Evolutionary conservation across 192 early-diverging fungal genomes (phyloP).

Genomic region (Umbelopsis sp.): DNA sequence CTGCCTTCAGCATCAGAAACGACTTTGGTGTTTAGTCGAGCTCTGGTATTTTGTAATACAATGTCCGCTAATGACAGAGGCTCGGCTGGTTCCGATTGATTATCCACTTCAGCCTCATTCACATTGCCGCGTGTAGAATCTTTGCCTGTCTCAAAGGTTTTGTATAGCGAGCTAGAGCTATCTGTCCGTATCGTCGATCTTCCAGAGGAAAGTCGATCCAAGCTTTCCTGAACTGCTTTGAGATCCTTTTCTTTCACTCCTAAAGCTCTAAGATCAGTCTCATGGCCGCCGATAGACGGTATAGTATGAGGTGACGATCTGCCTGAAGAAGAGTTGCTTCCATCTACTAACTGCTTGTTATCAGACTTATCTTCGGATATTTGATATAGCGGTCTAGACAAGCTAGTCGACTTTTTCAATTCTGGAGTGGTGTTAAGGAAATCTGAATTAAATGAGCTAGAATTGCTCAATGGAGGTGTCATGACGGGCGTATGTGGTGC

Average conservation of each 20-base stretch:
- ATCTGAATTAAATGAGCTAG: not conserved
- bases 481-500: not conserved
- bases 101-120: not conserved
- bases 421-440: not conserved
- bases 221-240: not conserved
- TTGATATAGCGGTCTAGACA: not conserved
- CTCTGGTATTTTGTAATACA: slow-evolving; percentile 3
- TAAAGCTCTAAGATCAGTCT: slow-evolving; percentile 4
- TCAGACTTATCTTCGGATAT: not conserved
- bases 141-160: not conserved
- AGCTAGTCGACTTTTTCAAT: not conserved
- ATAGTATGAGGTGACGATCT: no score
- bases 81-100: not conserved
- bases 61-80: slow-evolving; percentile 2
- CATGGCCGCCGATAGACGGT: not conserved
- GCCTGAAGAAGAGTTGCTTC: not conserved
- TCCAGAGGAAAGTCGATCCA: slow-evolving; percentile 4
- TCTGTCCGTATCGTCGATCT: not conserved
- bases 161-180: not conserved
- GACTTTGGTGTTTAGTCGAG: not conserved
- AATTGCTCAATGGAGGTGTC: not conserved
- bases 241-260: slow-evolving; percentile 7
- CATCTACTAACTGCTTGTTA: not conserved
- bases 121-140: not conserved
- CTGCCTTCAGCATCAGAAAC: not conserved